Evolutionary conservation across 305 asterid genomes (phyloP).

Genomic region (Plantago lanceolata): DNA sequence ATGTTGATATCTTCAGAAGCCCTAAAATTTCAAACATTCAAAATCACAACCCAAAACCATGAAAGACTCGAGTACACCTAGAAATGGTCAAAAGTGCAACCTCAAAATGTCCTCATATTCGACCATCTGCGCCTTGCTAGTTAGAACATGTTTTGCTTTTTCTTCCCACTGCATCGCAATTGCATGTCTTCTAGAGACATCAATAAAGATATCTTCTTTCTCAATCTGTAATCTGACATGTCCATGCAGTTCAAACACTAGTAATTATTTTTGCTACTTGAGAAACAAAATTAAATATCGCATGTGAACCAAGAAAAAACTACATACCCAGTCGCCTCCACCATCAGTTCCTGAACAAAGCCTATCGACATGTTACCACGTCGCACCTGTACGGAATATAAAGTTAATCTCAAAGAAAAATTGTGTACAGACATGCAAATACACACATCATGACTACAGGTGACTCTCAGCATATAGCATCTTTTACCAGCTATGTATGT

Average conservation of each 20-base stretch:
- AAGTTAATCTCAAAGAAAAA: conserved; percentile 13
- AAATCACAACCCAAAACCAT: conserved; percentile 28
- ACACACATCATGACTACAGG: not conserved
- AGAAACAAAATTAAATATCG: conserved; percentile 13
- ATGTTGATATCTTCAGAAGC: conserved; percentile 54
- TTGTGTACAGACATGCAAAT: not conserved
- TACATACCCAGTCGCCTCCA: conserved; percentile 66
- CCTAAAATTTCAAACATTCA: conserved; percentile 42
- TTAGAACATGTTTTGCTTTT: conserved; percentile 55
- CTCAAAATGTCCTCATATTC: conserved; percentile 74
- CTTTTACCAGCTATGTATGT: not conserved
- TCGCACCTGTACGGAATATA: conserved; percentile 49
- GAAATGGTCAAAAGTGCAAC: conserved; percentile 33
- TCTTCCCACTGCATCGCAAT: conserved; percentile 63
- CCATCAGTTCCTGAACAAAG: conserved; percentile 50
- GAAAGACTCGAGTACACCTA: conserved; percentile 15
- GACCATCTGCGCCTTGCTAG: conserved; percentile 46
- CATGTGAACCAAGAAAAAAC: conserved; percentile 27
- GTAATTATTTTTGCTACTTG: conserved; percentile 12
- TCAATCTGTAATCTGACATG: conserved; percentile 74
- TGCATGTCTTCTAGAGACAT: conserved; percentile 44
- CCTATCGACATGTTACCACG: conserved; percentile 56
- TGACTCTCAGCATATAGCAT: not conserved
- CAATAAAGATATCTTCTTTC: conserved; percentile 66
- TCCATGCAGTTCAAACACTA: conserved; percentile 33